phyloP scores from a whole-genome alignment of 257 asterid species.

The Solanum corneliomulleri region DNA sequence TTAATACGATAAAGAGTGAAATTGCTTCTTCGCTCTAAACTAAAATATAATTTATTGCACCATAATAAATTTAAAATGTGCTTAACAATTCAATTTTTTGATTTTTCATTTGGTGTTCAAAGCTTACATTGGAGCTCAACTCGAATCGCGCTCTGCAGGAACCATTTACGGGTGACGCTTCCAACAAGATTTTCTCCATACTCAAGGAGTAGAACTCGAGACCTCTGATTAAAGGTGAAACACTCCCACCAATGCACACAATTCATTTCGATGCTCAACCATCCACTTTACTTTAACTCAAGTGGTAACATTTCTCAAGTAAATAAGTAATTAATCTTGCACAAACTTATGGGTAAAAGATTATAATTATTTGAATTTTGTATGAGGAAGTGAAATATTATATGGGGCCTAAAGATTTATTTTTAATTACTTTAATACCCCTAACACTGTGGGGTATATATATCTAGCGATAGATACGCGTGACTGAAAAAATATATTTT shows the following conservation, averaged over 20 bases:
- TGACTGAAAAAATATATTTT: background rate
- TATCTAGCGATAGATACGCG: background rate
- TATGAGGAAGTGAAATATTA: background rate
- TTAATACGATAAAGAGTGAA: background rate
- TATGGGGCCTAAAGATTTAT: background rate
- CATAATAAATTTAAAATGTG: background rate
- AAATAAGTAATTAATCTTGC: background rate
- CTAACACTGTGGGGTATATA: background rate
- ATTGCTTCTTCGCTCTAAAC: background rate
- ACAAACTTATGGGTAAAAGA: background rate
- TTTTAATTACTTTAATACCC: background rate
- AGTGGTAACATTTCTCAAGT: background rate
- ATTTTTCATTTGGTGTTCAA: too few relatives aligned
- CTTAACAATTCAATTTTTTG: background rate
- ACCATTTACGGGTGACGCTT: rapidly evolving
- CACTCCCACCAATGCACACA: rapidly evolving
- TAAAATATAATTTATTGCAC: background rate
- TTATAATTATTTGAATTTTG: background rate
- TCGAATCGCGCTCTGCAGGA: too few relatives aligned
- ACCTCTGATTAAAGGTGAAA: too few relatives aligned
- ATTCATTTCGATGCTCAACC: too few relatives aligned
- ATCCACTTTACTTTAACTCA: background rate
- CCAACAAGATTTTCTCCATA: too few relatives aligned
- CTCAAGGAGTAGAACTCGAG: rapidly evolving
- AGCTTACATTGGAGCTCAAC: rapidly evolving